Conservation (phyloP, 306 rosid species). For the Prinsepia uniflora region DNA sequence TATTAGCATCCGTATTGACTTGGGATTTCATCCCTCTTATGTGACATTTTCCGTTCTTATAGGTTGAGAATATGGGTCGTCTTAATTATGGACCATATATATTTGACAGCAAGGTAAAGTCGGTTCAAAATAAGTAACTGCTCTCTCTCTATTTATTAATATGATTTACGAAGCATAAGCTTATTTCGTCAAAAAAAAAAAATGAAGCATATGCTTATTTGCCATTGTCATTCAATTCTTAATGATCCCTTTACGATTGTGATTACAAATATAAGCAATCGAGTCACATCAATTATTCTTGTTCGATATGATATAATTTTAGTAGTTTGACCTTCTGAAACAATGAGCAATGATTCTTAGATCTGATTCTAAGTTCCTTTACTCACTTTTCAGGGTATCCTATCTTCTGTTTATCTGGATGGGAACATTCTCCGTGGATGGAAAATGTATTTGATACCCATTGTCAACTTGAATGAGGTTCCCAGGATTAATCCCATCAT, state of each 20-base stretch:
- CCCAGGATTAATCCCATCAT: constrained; percentile 40
- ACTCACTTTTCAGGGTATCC: constrained; percentile 60
- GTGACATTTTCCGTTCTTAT: constrained; percentile 21
- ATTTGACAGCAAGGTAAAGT: constrained; percentile 75
- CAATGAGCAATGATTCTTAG: background rate
- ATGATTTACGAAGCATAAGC: background rate
- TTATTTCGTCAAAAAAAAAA: background rate
- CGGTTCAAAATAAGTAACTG: background rate
- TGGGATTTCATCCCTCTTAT: constrained; percentile 1
- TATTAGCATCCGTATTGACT: background rate
- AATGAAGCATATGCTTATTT: background rate
- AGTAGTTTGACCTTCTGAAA: background rate
- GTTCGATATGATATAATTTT: background rate
- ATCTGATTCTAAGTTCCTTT: background rate
- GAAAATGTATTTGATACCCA: constrained; percentile 69
- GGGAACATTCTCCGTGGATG: constrained; percentile 44
- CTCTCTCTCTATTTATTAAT: constrained; percentile 1
- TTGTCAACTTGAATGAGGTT: constrained; percentile 61
- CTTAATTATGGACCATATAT: constrained; percentile 77
- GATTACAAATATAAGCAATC: background rate
- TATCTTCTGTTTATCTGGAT: constrained; percentile 76
- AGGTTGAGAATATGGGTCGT: constrained; percentile 97
- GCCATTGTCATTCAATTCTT: background rate
- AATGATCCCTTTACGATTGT: background rate
- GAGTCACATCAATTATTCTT: background rate